Percentiles rank a stretch among this genome's conserved stretches.
Conservation (phyloP, 2,329 filamentous ascomycete species). For the Lachnum nothofagi region DNA sequence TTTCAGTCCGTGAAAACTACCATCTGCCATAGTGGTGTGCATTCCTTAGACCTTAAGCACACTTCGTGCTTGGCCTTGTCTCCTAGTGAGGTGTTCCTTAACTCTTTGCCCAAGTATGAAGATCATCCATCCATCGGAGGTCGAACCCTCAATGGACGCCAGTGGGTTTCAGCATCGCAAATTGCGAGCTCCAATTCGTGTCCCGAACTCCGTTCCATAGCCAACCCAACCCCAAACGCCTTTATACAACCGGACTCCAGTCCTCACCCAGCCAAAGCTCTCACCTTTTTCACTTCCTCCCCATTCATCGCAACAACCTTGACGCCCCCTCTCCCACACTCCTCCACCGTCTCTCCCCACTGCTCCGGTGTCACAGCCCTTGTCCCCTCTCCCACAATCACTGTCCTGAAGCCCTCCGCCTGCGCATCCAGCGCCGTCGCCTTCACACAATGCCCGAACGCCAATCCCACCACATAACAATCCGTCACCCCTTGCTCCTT, state of each 20-base stretch:
- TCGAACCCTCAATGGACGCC: too few relatives aligned
- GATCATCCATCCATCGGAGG: too few relatives aligned
- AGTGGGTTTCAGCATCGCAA: too few relatives aligned
- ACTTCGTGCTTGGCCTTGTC: too few relatives aligned
- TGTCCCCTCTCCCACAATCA: constrained; percentile 73
- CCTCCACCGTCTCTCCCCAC: constrained; percentile 50
- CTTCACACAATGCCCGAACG: constrained; percentile 85
- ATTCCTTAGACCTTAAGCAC: too few relatives aligned
- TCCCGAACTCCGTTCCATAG: too few relatives aligned
- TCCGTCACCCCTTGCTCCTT: constrained; percentile 58
- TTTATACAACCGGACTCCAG: neutral
- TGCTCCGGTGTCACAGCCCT: constrained; percentile 59
- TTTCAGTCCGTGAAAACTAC: too few relatives aligned
- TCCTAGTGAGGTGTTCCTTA: too few relatives aligned
- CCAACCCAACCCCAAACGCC: neutral
- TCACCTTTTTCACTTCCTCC: constrained; percentile 50
- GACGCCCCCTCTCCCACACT: constrained; percentile 56
- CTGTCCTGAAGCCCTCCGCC: constrained; percentile 70
- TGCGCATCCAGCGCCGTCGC: constrained; percentile 73
- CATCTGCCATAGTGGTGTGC: too few relatives aligned
- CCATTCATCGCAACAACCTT: constrained; percentile 54
- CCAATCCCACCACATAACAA: constrained; percentile 81
- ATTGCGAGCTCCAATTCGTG: too few relatives aligned
- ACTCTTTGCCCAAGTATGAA: too few relatives aligned
- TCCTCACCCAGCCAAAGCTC: neutral